phyloP scores from a whole-genome alignment of 176 grass and related monocot genomes.

The Elaeis guineensis region DNA sequence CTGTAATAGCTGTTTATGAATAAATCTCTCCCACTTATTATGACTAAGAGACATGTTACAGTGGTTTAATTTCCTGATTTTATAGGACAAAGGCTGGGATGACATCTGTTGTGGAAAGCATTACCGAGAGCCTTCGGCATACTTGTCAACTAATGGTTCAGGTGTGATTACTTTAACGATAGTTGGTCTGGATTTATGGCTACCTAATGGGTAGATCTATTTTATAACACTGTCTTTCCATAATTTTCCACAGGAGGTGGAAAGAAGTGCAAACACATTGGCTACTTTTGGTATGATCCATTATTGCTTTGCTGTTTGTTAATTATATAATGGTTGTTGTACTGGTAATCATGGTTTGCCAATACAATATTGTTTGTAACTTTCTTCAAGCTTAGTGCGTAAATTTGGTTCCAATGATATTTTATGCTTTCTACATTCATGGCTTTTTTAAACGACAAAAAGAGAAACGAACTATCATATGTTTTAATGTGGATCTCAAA shows the following conservation, averaged over 20 bases:
- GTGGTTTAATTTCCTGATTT: no score
- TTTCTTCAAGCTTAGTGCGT: no score
- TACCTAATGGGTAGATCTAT: neutral
- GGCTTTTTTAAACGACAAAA: no score
- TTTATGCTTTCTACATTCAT: no score
- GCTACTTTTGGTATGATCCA: constrained; percentile 63
- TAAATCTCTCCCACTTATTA: no score
- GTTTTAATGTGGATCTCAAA: no score
- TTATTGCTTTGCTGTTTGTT: neutral
- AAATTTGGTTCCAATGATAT: no score
- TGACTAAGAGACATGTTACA: no score
- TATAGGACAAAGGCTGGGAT: constrained; percentile 80
- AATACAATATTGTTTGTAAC: no score
- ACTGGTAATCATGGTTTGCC: no score
- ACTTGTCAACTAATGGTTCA: constrained; percentile 94
- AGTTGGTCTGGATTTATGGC: neutral
- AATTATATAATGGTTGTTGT: neutral
- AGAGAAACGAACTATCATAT: no score
- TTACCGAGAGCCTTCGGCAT: constrained; percentile 73
- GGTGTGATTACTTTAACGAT: constrained; percentile 30
- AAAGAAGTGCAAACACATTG: constrained; percentile 75
- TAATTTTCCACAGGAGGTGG: neutral
- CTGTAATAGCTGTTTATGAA: neutral
- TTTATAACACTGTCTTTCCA: neutral
- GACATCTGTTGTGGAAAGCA: constrained; percentile 86